Conservation (phyloP, 2,329 filamentous ascomycete species). For the Fusarium luffae region DNA sequence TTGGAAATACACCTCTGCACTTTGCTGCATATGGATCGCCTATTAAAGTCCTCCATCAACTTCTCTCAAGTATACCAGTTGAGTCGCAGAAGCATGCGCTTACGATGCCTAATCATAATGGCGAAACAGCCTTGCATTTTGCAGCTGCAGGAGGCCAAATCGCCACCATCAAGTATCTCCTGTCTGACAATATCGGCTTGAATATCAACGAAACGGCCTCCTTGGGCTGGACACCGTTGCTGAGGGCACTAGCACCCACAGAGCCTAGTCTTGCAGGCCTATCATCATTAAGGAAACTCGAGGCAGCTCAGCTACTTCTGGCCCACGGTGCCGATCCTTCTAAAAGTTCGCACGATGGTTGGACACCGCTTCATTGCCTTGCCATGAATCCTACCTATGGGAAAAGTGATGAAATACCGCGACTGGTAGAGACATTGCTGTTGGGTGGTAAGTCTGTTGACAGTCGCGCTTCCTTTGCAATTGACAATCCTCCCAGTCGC, state of each 20-base stretch:
- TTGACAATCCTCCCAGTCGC: not conserved
- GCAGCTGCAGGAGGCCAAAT: not conserved
- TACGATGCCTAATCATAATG: not conserved
- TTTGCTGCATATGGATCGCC: not conserved
- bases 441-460: not conserved
- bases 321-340: not conserved
- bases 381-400: not conserved
- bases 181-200: not conserved
- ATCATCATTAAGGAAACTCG: not conserved
- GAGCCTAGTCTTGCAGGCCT: fast-evolving
- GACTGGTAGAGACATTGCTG: not conserved
- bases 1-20: not conserved
- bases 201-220: not conserved
- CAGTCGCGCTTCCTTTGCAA: not conserved
- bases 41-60: not conserved
- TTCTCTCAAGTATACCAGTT: not conserved
- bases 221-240: not conserved
- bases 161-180: not conserved
- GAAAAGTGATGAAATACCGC: not conserved
- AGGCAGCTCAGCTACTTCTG: not conserved
- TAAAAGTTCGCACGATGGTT: not conserved
- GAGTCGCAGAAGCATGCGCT: not conserved
- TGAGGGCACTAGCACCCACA: not conserved
- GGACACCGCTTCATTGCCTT: not conserved
- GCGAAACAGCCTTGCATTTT: not conserved